A percentile compares a stretch with the other conserved stretches of the same genome.
phyloP scores from a whole-genome alignment of 1,139 yeast genomes.

The Debaryomycetaceae sp. region DNA sequence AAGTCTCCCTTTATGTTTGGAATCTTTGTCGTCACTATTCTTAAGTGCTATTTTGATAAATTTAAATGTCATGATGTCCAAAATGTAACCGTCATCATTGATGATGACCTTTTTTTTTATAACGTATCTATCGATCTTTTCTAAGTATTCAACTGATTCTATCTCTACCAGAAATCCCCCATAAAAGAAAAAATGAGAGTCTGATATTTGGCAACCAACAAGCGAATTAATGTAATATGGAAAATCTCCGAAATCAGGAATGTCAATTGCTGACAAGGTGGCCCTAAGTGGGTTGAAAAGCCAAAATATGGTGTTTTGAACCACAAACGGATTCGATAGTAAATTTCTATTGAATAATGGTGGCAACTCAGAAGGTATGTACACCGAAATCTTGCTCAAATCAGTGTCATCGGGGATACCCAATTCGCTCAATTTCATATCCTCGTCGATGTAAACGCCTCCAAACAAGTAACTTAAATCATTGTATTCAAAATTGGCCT shows the following conservation, averaged over 20 bases:
- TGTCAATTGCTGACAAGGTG: conserved; percentile 31
- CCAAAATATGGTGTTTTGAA: conserved; percentile 25
- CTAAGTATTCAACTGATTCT: conserved; percentile 20
- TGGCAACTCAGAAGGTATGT: conserved; percentile 40
- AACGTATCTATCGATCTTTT: conserved; percentile 33
- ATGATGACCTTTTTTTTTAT: conserved; percentile 28
- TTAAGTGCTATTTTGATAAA: conserved; percentile 30
- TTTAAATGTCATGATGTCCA: conserved; percentile 30
- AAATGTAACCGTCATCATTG: conserved; percentile 37
- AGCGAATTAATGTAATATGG: conserved; percentile 32
- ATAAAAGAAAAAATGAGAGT: conserved; percentile 36
- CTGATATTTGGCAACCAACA: conserved; percentile 29
- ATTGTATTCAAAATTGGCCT: conserved; percentile 30
- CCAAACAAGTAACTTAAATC: conserved; percentile 39
- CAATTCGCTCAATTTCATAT: conserved; percentile 21
- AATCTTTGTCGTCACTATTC: conserved; percentile 10
- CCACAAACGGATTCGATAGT: conserved; percentile 34
- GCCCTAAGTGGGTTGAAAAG: conserved; percentile 32
- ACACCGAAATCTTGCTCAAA: conserved; percentile 30
- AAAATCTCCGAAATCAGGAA: conserved; percentile 14
- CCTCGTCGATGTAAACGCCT: conserved; percentile 25
- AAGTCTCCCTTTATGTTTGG: conserved; percentile 19
- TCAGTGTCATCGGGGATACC: conserved; percentile 36
- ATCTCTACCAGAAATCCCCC: conserved; percentile 38
- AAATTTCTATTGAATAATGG: conserved; percentile 37